Evolutionary conservation across 164 flowering plant species (phyloP).

Genomic region (Santalum album): DNA sequence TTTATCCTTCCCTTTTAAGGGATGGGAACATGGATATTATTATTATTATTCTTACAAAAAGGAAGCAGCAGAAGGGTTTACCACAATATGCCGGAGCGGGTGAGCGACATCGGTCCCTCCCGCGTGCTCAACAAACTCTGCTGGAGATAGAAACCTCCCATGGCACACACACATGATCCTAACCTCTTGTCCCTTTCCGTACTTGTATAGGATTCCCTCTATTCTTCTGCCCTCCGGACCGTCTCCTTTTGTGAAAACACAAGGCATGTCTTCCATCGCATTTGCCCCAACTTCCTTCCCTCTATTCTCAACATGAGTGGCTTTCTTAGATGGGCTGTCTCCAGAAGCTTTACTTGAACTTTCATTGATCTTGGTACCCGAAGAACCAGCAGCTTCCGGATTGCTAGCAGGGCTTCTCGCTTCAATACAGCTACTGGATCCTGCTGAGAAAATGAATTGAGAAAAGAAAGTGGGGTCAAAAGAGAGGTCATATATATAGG

Average conservation of each 20-base stretch:
- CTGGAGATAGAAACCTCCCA: constrained; percentile 56
- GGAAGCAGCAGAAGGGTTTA: constrained; percentile 35
- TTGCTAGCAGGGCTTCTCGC: constrained; percentile 27
- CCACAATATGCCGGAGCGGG: constrained; percentile 58
- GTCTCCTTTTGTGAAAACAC: constrained; percentile 61
- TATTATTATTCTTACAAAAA: constrained; percentile 11
- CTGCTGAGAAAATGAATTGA: constrained; percentile 15
- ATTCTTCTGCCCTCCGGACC: constrained; percentile 58
- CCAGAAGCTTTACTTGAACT: constrained; percentile 3
- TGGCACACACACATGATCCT: constrained; percentile 73
- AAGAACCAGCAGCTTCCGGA: constrained; percentile 19
- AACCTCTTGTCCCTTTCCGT: constrained; percentile 63
- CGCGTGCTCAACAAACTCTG: constrained; percentile 67
- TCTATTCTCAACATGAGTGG: constrained; percentile 9
- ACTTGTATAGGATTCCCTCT: constrained; percentile 59
- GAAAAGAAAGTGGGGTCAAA: neutral
- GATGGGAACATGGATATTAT: neutral
- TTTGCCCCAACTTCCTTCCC: constrained; percentile 20
- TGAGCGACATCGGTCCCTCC: constrained; percentile 52
- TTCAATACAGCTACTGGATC: constrained; percentile 33
- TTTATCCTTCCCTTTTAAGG: neutral
- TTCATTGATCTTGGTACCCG: constrained; percentile 15
- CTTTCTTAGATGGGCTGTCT: constrained; percentile 16
- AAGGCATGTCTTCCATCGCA: constrained; percentile 53
- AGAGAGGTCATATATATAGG: too few species aligned